These are phyloP conservation scores for Dillenia turbinata DNA, from an alignment of 164 flowering plant genomes.

Conservation along the genomic window DNA sequence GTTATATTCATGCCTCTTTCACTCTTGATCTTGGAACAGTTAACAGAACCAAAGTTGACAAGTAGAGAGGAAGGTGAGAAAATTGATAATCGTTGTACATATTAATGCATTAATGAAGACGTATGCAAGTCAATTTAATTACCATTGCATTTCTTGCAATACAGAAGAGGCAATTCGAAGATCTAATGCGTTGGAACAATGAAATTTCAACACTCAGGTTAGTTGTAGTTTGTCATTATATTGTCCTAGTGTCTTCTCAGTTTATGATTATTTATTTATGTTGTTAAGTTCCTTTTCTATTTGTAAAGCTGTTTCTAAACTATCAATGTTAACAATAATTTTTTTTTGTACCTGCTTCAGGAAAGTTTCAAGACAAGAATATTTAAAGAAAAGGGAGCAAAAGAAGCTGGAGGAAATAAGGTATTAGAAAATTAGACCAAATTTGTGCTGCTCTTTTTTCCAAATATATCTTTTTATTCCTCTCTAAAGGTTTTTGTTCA, in stretches of 20 bases:
- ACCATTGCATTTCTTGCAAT: not conserved
- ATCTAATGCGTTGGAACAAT: slow-evolving; percentile 68
- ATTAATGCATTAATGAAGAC: not conserved
- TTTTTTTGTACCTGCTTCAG: slow-evolving; percentile 34
- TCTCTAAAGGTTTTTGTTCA: not conserved
- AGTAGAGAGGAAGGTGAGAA: slow-evolving; percentile 72
- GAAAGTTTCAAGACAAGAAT: slow-evolving; percentile 88
- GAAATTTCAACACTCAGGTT: slow-evolving; percentile 62
- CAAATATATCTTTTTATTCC: not conserved
- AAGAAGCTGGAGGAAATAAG: slow-evolving; percentile 90
- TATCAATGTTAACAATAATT: not conserved
- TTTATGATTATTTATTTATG: slow-evolving; percentile 2
- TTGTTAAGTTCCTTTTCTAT: not conserved
- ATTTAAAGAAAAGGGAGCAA: slow-evolving; percentile 91
- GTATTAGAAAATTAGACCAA: slow-evolving; percentile 24
- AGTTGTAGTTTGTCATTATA: slow-evolving; percentile 3
- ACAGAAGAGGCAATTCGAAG: slow-evolving; percentile 83
- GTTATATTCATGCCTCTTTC: not conserved
- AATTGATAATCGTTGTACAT: not conserved
- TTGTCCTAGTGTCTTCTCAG: not conserved
- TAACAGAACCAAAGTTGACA: slow-evolving; percentile 56
- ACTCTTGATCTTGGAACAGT: slow-evolving; percentile 32
- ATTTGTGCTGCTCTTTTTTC: not conserved
- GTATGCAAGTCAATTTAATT: not conserved
- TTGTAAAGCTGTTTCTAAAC: not conserved